Conservation (phyloP, 192 early-diverging fungal genomes). For the Spizellomyces sp. region DNA sequence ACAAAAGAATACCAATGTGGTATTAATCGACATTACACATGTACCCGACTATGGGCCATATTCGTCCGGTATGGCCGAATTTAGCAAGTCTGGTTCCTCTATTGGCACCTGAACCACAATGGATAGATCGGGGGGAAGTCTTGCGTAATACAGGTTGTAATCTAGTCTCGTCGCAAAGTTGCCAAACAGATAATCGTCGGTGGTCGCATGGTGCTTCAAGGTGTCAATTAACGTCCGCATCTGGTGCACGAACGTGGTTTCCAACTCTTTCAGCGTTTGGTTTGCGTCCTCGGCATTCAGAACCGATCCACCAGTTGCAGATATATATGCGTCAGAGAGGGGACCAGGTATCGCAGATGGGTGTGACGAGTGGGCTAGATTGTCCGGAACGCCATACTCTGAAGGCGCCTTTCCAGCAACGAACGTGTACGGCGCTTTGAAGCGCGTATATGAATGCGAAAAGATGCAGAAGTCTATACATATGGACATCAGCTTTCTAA, state of each 20-base stretch:
- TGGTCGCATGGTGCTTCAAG: slow-evolving; percentile 76
- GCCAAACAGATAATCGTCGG: slow-evolving; percentile 64
- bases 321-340: slow-evolving; percentile 19
- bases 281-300: slow-evolving; percentile 45
- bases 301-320: slow-evolving; percentile 13
- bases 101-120: slow-evolving; percentile 26
- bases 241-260: slow-evolving; percentile 64
- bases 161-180: slow-evolving; percentile 71
- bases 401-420: slow-evolving; percentile 32
- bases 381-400: neutral
- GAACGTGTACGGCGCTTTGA: slow-evolving; percentile 11
- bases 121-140: slow-evolving; percentile 31
- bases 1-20: no score
- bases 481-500: slow-evolving; percentile 60
- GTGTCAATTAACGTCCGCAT: slow-evolving; percentile 74
- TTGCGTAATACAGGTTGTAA: slow-evolving; percentile 74
- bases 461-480: slow-evolving; percentile 63
- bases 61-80: no score
- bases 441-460: slow-evolving; percentile 54
- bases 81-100: neutral
- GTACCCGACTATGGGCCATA: no score
- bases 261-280: slow-evolving; percentile 53
- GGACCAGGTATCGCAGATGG: slow-evolving; percentile 18
- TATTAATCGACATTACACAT: no score
- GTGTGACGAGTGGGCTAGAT: slow-evolving; percentile 12